Base-by-base conservation (phyloP, 108 stramenopile genomes). In the Bacterosira constricta region DNA sequence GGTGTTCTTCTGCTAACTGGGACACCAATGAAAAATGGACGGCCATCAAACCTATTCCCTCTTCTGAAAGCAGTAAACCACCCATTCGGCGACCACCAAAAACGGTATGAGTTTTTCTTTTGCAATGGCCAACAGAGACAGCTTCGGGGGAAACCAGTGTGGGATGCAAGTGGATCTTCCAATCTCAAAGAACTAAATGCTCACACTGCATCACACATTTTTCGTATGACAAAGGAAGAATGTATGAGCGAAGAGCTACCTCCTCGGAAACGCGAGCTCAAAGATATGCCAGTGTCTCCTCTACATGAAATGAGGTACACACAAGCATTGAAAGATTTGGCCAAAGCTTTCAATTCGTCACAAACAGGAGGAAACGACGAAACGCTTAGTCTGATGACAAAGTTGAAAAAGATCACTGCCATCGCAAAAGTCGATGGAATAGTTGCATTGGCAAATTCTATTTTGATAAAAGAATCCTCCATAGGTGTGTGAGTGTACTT, bases 21-120 rank as follows among this genome's bases (percentile, higher is more conserved):
- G 9, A 95, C 94, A n/a, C 94, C 94, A 0, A 95, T 95, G 94
- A 95, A 95, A 46, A 95, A 95, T 79, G 94, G 94, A 8, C 85
- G 86, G 51, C 91, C 91, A 13, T 65, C 60, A 12, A 92, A 95
- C 60, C 56, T 95, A 13, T 95, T 95, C 63, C 91, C 94, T 46
- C 77, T 95, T 18, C 75, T 95, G 5, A 80, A 73, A 57, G 90
- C 89, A 7, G 87, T 90, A 2, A 60, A 75, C 9, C 94, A 95
- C 65, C 90, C 91, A n/a, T 83, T 95, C 32, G 94, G 91, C 3
- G 80, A 83, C 30, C 34, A 89, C 36, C 90, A 92, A 72, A 84
- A 64, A 44, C 63, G 80, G 2, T 95, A 73, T 66, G 94, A 95
- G 65, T 39, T 63, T 34, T 83, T 82, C 46, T 95, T 92, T 79